Conservation (phyloP, 2,329 filamentous ascomycete genomes). For the Drechslerella dactyloides region DNA sequence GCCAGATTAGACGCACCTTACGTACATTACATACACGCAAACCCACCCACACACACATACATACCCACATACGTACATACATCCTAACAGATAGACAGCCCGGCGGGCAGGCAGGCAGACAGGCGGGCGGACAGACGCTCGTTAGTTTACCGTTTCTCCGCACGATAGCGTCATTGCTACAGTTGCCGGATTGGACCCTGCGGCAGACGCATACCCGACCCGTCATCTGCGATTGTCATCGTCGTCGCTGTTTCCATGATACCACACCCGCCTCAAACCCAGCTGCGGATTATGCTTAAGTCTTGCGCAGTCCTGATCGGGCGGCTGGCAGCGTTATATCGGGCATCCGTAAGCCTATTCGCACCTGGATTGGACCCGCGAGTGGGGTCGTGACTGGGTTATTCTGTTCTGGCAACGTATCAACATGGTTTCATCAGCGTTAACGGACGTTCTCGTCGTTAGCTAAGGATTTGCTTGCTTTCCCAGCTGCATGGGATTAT, state of each 20-base stretch:
- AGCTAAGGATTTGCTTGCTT: no score
- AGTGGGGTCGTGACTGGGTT: not conserved
- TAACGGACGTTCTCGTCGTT: not conserved
- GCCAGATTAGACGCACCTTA: no score
- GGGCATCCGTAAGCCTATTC: not conserved
- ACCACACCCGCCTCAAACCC: not conserved
- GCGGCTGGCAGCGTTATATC: not conserved
- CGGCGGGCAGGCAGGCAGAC: no score
- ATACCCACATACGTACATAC: no score
- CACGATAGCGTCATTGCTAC: slow-evolving; percentile 25
- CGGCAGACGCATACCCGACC: slow-evolving; percentile 1
- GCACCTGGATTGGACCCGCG: not conserved
- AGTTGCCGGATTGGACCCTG: slow-evolving; percentile 38
- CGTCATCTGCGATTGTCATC: slow-evolving; percentile 1
- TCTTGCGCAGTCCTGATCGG: no score
- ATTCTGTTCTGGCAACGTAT: slow-evolving; percentile 3
- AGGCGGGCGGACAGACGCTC: not conserved
- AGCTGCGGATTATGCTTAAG: not conserved
- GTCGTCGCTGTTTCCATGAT: not conserved
- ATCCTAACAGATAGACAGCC: no score
- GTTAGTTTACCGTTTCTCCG: not conserved
- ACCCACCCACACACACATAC: no score
- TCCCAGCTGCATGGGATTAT: not conserved
- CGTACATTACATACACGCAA: no score
- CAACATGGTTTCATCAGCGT: slow-evolving; percentile 2